These are phyloP conservation scores for Rhododendron kiyosumense DNA, from an alignment of 148 eudicot genomes.

Conservation along the genomic window DNA sequence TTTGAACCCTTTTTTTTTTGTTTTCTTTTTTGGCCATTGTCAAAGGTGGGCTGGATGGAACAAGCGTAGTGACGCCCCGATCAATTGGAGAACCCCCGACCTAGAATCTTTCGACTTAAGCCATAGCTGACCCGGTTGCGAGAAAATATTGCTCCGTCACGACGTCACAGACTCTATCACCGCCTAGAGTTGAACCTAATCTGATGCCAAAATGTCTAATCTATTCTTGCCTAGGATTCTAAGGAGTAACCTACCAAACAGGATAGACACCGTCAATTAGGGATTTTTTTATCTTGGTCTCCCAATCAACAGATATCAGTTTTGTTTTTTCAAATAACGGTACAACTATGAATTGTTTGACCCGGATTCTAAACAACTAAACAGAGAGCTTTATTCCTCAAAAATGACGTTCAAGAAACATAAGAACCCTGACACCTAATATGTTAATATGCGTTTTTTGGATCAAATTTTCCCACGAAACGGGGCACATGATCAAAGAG, in stretches of 20 bases:
- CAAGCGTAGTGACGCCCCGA: no score
- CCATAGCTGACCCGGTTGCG: no score
- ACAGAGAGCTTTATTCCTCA: background rate
- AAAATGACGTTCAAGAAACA: background rate
- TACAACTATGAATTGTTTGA: background rate
- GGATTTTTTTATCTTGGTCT: no score
- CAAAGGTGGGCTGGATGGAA: no score
- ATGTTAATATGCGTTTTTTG: background rate
- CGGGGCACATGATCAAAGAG: no score
- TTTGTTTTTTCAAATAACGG: no score
- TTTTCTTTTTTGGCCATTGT: no score
- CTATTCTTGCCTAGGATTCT: background rate
- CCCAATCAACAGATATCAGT: no score
- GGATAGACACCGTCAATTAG: background rate
- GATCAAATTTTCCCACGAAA: background rate
- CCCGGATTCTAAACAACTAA: background rate
- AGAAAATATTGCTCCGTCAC: no score
- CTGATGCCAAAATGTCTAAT: background rate
- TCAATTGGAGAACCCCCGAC: no score
- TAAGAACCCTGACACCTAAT: background rate
- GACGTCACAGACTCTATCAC: no score
- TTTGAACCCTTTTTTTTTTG: background rate
- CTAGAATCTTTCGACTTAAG: no score
- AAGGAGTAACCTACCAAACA: background rate
- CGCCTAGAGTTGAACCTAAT: background rate